Evolutionary conservation across 2,329 filamentous ascomycete genomes (phyloP), one percentile per base, ranked within the genome.

Genomic region (Alternaria sp.): DNA sequence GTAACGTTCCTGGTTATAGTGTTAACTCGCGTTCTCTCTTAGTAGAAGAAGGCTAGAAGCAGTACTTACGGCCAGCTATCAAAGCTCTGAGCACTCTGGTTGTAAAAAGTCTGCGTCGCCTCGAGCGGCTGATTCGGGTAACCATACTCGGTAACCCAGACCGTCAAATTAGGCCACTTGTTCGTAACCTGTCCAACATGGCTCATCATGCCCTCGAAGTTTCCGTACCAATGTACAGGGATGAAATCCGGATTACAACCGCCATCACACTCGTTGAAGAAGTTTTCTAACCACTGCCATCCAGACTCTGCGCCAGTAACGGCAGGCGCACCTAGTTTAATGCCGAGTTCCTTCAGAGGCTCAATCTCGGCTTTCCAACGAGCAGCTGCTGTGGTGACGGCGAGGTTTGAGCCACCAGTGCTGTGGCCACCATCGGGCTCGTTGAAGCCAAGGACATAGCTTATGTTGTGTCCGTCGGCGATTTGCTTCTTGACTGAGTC

Each of bases 101-200:
- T 92, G 81, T 87, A 93, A 74, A 92, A 93, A 0, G 74, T 67
- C 73, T 92, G 86, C 0, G 89, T 89, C 0, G 83, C 78, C 1
- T 74, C 60, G 16, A 92, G 82, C 27, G 84, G 80, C 69, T 86
- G 82, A 63, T 89, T 78, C 56, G 81, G 76, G 54, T 85, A 84
- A 38, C 89, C 91, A 75, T 90, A 93, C 78, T 95, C 92, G 27
- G 92, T 94, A 11, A 94, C 82, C 92, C 92, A 94, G 62, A 94
- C 86, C 4, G 85, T 83, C 78, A 78, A 73, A 82, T 87, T 78
- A 18, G 71, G 72, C 65, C 81, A 84, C 38, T 76, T 80, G 1
- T 80, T 83, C 49, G 83, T 81, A 46, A 88, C 84, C 63, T 87
- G 83, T 7, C 89, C 89, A 59, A 92, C 82, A 64, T 90, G 88